Conservation (phyloP, 2,329 filamentous ascomycete genomes). For the Zymoseptoria passerinii region DNA sequence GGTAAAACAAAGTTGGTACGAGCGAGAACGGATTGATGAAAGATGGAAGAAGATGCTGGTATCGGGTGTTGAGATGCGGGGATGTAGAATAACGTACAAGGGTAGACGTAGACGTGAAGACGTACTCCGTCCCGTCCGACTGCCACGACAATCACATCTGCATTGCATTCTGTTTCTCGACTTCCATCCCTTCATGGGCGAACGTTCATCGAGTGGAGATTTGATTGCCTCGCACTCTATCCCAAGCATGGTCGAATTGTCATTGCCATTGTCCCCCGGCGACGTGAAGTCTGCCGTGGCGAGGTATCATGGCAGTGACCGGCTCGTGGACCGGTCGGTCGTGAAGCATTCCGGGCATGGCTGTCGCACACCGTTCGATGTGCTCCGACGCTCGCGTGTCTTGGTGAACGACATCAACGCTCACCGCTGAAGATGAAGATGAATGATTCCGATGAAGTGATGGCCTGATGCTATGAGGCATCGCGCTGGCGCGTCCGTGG, state of each 20-base stretch:
- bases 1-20: background rate
- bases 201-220: background rate
- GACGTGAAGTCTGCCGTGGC: too few relatives aligned
- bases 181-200: background rate
- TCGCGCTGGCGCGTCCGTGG: too few relatives aligned
- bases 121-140: too few relatives aligned
- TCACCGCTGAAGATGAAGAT: background rate
- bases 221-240: too few relatives aligned
- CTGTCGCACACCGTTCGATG: too few relatives aligned
- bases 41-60: background rate
- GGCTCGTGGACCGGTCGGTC: too few relatives aligned
- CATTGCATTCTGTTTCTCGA: background rate
- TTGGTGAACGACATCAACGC: too few relatives aligned
- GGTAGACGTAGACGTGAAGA: background rate
- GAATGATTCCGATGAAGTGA: background rate
- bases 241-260: too few relatives aligned
- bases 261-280: too few relatives aligned
- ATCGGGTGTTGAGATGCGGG: background rate
- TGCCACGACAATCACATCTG: background rate
- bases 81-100: background rate
- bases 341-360: too few relatives aligned
- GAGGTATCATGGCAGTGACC: too few relatives aligned
- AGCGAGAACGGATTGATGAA: background rate
- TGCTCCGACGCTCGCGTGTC: too few relatives aligned
- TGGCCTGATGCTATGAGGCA: background rate